Percentiles rank a stretch among this genome's conserved stretches.
These are phyloP conservation scores for Betula pendula DNA, from an alignment of 306 rosid genomes.

Conservation along the genomic window DNA sequence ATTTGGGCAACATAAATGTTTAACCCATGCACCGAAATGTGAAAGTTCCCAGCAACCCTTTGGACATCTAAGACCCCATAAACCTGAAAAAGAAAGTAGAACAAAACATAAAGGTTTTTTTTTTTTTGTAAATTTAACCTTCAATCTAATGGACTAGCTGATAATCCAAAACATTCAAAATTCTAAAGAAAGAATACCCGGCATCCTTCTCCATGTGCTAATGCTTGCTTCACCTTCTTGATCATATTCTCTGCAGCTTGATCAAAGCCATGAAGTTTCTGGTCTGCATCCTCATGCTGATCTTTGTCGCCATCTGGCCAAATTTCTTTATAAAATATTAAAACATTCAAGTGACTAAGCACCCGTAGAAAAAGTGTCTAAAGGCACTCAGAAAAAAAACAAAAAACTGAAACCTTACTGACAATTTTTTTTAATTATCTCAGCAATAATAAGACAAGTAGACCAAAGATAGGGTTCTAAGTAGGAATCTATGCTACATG, in stretches of 20 bases:
- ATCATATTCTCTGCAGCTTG: constrained; percentile 65
- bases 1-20: constrained; percentile 91
- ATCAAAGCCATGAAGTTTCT: constrained; percentile 63
- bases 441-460: neutral
- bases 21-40: constrained; percentile 85
- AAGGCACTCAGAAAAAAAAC: neutral
- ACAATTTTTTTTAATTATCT: neutral
- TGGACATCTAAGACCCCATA: constrained; percentile 94
- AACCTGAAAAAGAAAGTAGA: constrained; percentile 57
- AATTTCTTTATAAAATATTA: constrained; percentile 18
- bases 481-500: neutral
- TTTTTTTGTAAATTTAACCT: neutral
- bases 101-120: neutral
- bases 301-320: constrained; percentile 58
- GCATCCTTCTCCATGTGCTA: constrained; percentile 77
- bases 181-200: constrained; percentile 50
- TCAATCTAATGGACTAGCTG: neutral
- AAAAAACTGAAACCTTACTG: neutral
- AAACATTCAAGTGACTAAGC: neutral
- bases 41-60: constrained; percentile 95
- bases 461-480: constrained; percentile 11
- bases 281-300: constrained; percentile 55
- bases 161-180: constrained; percentile 4
- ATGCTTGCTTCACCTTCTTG: constrained; percentile 77
- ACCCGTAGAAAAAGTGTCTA: neutral